Base-by-base conservation (phyloP, 805 yeast genomes). In the Saccharomycopsis fodiens region DNA sequence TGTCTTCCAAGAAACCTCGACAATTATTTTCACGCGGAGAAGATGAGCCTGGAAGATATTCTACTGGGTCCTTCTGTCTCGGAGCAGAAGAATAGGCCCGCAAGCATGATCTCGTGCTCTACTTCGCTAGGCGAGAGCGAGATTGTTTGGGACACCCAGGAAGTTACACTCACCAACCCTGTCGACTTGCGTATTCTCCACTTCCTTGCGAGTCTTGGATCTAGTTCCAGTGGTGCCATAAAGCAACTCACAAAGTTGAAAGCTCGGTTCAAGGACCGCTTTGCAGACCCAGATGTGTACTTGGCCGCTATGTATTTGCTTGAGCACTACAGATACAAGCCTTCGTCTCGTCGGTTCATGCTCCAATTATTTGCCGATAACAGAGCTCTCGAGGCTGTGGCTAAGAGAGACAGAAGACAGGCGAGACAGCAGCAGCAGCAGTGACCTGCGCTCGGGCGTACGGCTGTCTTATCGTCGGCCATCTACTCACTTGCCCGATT, bases 1-100 rank as follows among this genome's bases (percentile, higher is more conserved):
- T 58, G 68, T 15, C 43, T 70, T 16, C 78, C 79, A 1, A 52
- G 52, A 22, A 55, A 59, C 13, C 42, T 66, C 20, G 57, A 58
- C 7, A 57, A 54, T 4, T 64, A 67, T 41, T 51, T 70, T 23
- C 55, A 56, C 3, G 47, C 39, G 37, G 46, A 27, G 13, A 39
- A 37, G 22, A 45, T 38, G 51, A 53, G 39, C 51, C 41, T 21
- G 13, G 42, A 37, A 16, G 34, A 39, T 16, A 8, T 15, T 16
- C 20, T 42, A 44, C n/a, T n/a, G n/a, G n/a, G n/a, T n/a, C n/a
- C 15, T 38, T 48, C 30, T 48, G 46, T 3, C 15, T 25, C 29
- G 10, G 29, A 25, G 29, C 29, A 7, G 6, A 6, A 10, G 10
- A 38, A 15, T 47, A 32, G 20, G 4, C 39, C 37, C 29, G 20